phyloP scores from a whole-genome alignment of 768 basidiomycete genomes.

The Podaxis sp. region DNA sequence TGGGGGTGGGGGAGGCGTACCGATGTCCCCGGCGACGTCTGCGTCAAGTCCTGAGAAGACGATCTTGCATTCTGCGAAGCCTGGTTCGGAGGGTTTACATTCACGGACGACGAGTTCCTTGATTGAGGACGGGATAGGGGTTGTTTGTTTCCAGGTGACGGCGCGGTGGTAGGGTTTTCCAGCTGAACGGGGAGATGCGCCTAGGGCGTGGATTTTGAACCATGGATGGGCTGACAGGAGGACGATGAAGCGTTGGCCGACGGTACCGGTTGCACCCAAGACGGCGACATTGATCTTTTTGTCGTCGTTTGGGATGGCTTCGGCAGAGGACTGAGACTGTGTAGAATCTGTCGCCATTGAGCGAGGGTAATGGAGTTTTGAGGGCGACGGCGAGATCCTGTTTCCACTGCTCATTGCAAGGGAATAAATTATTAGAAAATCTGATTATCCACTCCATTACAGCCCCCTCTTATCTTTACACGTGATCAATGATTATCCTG shows the following conservation, averaged over 20 bases:
- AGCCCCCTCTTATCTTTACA: conserved; percentile 11
- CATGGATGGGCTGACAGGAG: conserved; percentile 87
- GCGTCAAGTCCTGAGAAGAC: conserved; percentile 97
- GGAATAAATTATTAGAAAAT: conserved; percentile 4
- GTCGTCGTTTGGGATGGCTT: background rate
- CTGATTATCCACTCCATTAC: conserved; percentile 18
- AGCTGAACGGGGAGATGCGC: conserved; percentile 86
- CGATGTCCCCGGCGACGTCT: conserved; percentile 93
- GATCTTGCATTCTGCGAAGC: conserved; percentile 75
- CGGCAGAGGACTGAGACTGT: background rate
- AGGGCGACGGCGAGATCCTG: conserved; percentile 4
- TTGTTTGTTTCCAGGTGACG: conserved; percentile 85
- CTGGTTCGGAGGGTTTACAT: conserved; percentile 65
- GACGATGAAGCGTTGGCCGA: conserved; percentile 92
- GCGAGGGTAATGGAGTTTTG: conserved; percentile 1
- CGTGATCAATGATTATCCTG: conserved; percentile 9
- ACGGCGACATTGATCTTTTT: conserved; percentile 57
- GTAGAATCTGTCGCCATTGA: background rate
- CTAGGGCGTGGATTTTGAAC: conserved; percentile 84
- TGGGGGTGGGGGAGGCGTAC: conserved; percentile 35
- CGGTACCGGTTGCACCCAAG: conserved; percentile 89
- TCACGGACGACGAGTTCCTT: conserved; percentile 64
- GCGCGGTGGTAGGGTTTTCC: conserved; percentile 76
- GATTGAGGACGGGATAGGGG: conserved; percentile 67
- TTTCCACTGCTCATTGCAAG: background rate